A percentile compares a stretch with the other conserved stretches of the same genome.
These are phyloP conservation scores for Penicillium sp. DNA, from an alignment of 2,329 filamentous ascomycete species.

Conservation along the genomic window DNA sequence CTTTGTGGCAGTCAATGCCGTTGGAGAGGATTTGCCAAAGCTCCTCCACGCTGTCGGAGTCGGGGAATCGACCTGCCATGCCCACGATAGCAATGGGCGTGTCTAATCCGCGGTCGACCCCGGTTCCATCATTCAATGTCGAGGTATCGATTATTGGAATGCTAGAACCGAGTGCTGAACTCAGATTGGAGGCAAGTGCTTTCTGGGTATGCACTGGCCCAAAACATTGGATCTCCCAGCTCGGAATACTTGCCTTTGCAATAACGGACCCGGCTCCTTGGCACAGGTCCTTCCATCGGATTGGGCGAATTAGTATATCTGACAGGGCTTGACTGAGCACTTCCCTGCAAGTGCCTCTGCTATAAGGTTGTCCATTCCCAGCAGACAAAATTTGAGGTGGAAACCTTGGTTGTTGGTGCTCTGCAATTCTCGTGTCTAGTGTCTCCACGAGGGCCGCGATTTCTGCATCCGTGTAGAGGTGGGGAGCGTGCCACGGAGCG, in stretches of 20 bases:
- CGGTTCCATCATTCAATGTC: not conserved
- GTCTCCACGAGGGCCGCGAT: not conserved
- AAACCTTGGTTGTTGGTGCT: not conserved
- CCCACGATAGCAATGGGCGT: slow-evolving; percentile 63
- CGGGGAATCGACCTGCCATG: slow-evolving; percentile 69
- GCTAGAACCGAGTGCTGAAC: not conserved
- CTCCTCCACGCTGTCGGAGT: slow-evolving; percentile 61
- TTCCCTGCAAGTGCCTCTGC: not conserved
- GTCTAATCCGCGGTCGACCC: not conserved
- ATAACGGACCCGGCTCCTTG: not conserved
- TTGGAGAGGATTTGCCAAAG: slow-evolving; percentile 68
- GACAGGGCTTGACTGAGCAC: not conserved
- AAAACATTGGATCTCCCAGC: not conserved
- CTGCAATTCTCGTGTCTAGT: not conserved
- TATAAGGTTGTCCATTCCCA: not conserved
- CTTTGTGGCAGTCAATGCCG: slow-evolving; percentile 65
- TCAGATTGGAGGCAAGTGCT: not conserved
- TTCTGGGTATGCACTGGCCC: not conserved
- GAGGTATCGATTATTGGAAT: not conserved
- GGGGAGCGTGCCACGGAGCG: not conserved
- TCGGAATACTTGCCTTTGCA: not conserved
- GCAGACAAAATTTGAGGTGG: not conserved
- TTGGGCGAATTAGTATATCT: not conserved
- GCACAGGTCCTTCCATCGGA: not conserved
- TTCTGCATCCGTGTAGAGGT: not conserved